phyloP scores from a whole-genome alignment of 2,329 filamentous ascomycete genomes.

The Aspergillus intermedius region DNA sequence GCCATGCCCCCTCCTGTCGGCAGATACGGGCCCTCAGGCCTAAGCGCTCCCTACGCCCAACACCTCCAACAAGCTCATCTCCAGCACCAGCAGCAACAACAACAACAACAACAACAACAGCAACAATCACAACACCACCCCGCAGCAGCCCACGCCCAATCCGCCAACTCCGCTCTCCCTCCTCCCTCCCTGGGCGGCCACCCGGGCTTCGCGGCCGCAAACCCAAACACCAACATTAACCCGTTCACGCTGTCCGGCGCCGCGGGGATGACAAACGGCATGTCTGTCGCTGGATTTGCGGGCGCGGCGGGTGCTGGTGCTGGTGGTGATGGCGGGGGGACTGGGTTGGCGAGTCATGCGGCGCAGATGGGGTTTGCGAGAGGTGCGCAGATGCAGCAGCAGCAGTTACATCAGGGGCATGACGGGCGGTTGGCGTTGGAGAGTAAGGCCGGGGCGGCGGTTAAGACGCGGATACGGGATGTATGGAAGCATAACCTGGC shows the following conservation, averaged over 20 bases:
- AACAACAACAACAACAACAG: conserved; percentile 42
- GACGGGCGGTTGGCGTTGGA: conserved; percentile 50
- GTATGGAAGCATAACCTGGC: conserved; percentile 91
- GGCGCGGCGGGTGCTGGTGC: conserved; percentile 36
- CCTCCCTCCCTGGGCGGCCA: conserved; percentile 58
- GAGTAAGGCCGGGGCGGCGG: conserved; percentile 48
- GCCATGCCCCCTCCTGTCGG: conserved; percentile 54
- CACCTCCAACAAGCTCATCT: neutral
- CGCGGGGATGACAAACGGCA: conserved; percentile 44
- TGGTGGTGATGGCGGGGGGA: conserved; percentile 51
- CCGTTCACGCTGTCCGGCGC: conserved; percentile 54
- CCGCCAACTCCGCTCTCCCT: conserved; percentile 43
- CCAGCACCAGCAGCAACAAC: conserved; percentile 35
- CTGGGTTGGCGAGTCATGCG: conserved; percentile 77
- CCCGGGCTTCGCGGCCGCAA: conserved; percentile 59
- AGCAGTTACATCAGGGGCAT: conserved; percentile 44
- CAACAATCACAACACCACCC: conserved; percentile 44
- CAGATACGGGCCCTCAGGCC: conserved; percentile 53
- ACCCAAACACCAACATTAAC: conserved; percentile 61
- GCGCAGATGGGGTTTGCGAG: conserved; percentile 83
- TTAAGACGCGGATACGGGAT: conserved; percentile 79
- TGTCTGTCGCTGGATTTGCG: conserved; percentile 52
- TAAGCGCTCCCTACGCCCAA: conserved; percentile 55
- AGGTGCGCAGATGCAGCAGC: conserved; percentile 59
- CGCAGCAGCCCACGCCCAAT: conserved; percentile 37